These are phyloP conservation scores for Globisporangium nodosum DNA, from an alignment of 352 stramenopile genomes.

Conservation along the genomic window DNA sequence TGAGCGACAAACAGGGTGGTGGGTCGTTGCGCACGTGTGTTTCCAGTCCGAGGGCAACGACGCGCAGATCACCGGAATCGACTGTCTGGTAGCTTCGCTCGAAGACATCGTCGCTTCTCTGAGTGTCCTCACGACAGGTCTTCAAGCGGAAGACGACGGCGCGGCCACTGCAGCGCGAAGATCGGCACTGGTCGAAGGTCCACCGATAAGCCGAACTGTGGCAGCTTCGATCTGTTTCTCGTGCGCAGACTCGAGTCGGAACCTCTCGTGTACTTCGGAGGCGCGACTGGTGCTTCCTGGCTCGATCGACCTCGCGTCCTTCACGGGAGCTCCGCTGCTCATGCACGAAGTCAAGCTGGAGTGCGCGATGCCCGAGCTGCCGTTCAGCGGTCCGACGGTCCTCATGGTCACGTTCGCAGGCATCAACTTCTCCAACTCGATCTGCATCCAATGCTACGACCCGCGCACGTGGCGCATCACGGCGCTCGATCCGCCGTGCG, in stretches of 20 bases:
- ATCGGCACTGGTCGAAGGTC: neutral
- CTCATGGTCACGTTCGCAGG: constrained; percentile 40
- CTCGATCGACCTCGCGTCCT: constrained; percentile 7
- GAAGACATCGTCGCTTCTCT: neutral
- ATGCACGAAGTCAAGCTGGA: constrained; percentile 32
- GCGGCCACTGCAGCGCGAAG: neutral
- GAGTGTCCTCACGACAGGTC: neutral
- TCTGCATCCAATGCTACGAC: constrained; percentile 70
- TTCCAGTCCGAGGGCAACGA: neutral
- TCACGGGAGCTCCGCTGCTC: constrained; percentile 3
- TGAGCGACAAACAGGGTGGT: constrained; percentile 12
- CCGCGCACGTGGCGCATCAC: constrained; percentile 43
- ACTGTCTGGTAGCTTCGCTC: constrained; percentile 4
- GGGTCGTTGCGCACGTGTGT: constrained; percentile 27
- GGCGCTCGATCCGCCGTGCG: constrained; percentile 36
- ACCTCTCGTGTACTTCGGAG: constrained; percentile 20
- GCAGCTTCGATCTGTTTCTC: constrained; percentile 34
- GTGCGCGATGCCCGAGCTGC: constrained; percentile 45
- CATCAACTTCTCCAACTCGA: constrained; percentile 54
- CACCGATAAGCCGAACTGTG: constrained; percentile 1
- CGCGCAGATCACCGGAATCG: constrained; percentile 2
- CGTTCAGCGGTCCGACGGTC: constrained; percentile 47
- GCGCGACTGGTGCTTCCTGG: constrained; percentile 35
- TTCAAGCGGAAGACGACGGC: neutral
- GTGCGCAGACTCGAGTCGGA: constrained; percentile 38